phyloP scores from a whole-genome alignment of 2,329 filamentous ascomycete genomes.

The Cryoendolithus antarcticus region DNA sequence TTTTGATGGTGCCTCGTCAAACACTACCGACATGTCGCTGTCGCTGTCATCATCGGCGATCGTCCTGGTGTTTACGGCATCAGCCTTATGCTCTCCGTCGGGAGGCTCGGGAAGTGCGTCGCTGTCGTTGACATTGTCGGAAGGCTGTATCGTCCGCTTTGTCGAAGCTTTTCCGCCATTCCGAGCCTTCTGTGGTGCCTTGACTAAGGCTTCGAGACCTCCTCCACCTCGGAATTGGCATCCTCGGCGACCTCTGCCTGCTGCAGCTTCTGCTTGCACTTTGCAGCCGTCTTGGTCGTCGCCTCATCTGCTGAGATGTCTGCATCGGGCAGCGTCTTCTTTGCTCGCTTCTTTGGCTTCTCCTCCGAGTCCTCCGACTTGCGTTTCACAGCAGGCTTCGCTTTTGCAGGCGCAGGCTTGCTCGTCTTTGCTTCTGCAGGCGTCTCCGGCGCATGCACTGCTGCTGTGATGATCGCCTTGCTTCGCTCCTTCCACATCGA shows the following conservation, averaged over 20 bases:
- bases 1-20: conserved; percentile 60
- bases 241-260: no score
- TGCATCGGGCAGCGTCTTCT: conserved; percentile 3
- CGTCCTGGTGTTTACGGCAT: no score
- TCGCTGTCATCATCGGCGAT: conserved; percentile 25
- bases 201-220: no score
- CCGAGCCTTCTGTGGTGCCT: no score
- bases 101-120: conserved; percentile 4
- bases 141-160: no score
- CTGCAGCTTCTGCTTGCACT: conserved; percentile 3
- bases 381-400: conserved; percentile 17
- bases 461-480: conserved; percentile 40
- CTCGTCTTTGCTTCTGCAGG: no score
- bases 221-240: no score
- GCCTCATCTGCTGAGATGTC: conserved; percentile 1
- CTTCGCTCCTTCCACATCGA: conserved; percentile 45
- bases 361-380: conserved; percentile 16
- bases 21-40: conserved; percentile 59
- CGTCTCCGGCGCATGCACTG: conserved; percentile 29
- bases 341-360: conserved; percentile 16
- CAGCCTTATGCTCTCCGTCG: no score
- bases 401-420: no score
- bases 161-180: no score
- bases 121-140: conserved; percentile 4
- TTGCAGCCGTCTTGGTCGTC: neutral